These are phyloP conservation scores for Claviceps sp. DNA, from an alignment of 2,329 filamentous ascomycete genomes.

Conservation along the genomic window DNA sequence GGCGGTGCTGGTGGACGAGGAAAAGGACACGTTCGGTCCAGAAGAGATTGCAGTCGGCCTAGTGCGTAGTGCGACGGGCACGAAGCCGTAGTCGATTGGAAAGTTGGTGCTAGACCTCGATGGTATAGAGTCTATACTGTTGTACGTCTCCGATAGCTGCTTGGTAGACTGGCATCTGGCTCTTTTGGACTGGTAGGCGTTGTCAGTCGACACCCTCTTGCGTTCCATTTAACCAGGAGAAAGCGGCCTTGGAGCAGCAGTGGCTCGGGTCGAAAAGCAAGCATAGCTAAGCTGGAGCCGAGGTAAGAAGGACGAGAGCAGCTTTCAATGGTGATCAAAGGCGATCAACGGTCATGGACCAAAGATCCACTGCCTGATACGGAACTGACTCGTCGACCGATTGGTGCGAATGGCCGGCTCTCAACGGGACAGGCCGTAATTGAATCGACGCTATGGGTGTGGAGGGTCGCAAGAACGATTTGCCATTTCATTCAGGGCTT, in stretches of 20 bases:
- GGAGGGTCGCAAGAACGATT: not conserved
- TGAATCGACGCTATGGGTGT: not conserved
- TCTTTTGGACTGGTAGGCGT: constrained; percentile 1
- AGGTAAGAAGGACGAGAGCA: not conserved
- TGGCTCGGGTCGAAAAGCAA: not conserved
- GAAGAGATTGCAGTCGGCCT: not conserved
- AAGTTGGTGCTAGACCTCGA: not conserved
- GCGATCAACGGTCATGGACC: not conserved
- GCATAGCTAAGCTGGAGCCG: not conserved
- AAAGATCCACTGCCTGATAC: not conserved
- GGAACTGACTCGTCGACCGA: not conserved
- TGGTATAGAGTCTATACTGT: constrained; percentile 2
- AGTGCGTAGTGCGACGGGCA: not conserved
- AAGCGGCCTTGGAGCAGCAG: not conserved
- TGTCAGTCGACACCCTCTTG: constrained; percentile 1
- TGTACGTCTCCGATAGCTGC: constrained; percentile 4
- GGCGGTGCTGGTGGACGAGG: not conserved
- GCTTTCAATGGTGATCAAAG: not conserved
- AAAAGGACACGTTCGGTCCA: not conserved
- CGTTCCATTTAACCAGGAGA: constrained; percentile 4
- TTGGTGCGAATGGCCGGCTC: not conserved
- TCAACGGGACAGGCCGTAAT: not conserved
- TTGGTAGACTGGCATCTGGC: constrained; percentile 2
- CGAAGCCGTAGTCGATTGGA: not conserved
- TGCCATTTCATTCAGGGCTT: too few relatives aligned